A percentile compares a stretch with the other conserved stretches of the same genome.
Evolutionary conservation across 305 asterid genomes (phyloP).

Genomic region (Fraxinus floribunda): DNA sequence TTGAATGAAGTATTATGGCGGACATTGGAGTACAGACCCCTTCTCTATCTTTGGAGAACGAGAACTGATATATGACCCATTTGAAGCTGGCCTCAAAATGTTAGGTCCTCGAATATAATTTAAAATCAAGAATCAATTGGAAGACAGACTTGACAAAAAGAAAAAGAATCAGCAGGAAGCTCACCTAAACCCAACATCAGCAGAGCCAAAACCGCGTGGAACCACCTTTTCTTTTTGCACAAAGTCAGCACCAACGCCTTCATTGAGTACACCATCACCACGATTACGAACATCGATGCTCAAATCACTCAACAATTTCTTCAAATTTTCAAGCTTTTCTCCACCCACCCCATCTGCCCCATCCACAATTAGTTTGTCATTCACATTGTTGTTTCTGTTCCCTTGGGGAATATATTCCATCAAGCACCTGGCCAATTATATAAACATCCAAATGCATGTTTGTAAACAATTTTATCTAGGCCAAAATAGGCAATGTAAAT

Average conservation of each 20-base stretch:
- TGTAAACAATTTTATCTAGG: neutral
- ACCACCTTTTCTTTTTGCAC: constrained; percentile 90
- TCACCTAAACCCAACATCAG: constrained; percentile 70
- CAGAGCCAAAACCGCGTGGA: constrained; percentile 69
- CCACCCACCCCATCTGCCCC: constrained; percentile 97
- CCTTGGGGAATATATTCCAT: constrained; percentile 63
- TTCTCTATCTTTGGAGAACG: neutral
- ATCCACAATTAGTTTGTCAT: constrained; percentile 66
- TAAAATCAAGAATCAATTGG: neutral
- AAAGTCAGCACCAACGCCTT: constrained; percentile 93
- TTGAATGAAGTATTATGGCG: neutral
- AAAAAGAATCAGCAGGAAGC: constrained; percentile 20
- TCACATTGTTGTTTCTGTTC: constrained; percentile 26
- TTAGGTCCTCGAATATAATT: neutral
- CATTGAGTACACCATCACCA: constrained; percentile 82
- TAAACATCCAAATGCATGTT: constrained; percentile 5
- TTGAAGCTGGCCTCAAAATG: constrained; percentile 1
- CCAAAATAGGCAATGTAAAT: neutral
- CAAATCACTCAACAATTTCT: constrained; percentile 43
- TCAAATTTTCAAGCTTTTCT: constrained; percentile 63
- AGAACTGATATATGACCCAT: neutral
- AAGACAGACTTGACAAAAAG: neutral
- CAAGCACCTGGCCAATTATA: constrained; percentile 53
- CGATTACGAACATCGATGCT: constrained; percentile 66
- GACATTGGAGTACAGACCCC: neutral